These are phyloP conservation scores for Rhodotorula toruloides DNA, from an alignment of 768 basidiomycete species.

Conservation along the genomic window DNA sequence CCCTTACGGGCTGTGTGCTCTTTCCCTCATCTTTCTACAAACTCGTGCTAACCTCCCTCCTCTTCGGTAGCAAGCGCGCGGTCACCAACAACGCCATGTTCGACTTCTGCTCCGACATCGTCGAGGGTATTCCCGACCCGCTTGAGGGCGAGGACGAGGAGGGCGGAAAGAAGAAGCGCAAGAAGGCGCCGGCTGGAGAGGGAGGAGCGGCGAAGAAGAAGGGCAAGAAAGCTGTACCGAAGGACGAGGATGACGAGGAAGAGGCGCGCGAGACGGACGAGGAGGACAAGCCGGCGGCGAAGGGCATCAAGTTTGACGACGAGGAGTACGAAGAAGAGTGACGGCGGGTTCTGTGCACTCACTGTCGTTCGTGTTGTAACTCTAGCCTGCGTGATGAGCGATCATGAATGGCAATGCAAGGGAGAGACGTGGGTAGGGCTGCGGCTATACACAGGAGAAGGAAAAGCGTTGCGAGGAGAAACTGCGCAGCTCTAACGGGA, in stretches of 20 bases:
- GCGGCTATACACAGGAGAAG: too few relatives aligned
- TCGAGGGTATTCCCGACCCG: constrained; percentile 78
- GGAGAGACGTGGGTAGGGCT: too few relatives aligned
- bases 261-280: neutral
- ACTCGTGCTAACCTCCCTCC: neutral
- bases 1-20: constrained; percentile 81
- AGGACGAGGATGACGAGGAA: constrained; percentile 9
- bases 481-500: too few relatives aligned
- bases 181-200: neutral
- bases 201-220: constrained; percentile 18
- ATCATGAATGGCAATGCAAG: too few relatives aligned
- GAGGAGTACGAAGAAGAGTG: constrained; percentile 7
- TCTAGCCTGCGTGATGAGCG: neutral
- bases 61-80: constrained; percentile 70
- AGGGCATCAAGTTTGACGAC: neutral
- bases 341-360: neutral
- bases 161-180: constrained; percentile 21
- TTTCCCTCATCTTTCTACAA: neutral
- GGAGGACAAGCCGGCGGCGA: neutral
- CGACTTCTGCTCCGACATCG: constrained; percentile 90
- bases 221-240: constrained; percentile 15
- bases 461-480: too few relatives aligned
- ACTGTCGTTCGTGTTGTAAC: neutral
- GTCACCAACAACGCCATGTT: constrained; percentile 80
- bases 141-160: constrained; percentile 53